Conservation (phyloP, 2,329 filamentous ascomycete species). For the Cadophora sp. region DNA sequence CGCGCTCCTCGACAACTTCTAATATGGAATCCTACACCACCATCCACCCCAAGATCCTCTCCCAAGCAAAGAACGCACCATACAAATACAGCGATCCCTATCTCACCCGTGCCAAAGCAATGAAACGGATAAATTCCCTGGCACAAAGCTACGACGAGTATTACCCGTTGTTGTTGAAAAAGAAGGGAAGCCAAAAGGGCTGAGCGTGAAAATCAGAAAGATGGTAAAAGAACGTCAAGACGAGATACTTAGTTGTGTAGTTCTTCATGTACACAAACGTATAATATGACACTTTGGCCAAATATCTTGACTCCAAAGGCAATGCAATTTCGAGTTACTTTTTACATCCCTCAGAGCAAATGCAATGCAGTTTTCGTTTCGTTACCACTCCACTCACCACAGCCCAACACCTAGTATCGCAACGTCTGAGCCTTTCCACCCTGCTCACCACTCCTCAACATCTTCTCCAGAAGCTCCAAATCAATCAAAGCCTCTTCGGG, state of each 20-base stretch:
- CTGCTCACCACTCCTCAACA: constrained; percentile 28
- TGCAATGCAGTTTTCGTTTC: not conserved
- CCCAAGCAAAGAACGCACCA: not conserved
- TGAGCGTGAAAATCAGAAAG: no score
- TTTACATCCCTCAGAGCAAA: not conserved
- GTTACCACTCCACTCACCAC: not conserved
- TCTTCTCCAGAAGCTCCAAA: constrained; percentile 28
- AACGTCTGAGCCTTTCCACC: constrained; percentile 20
- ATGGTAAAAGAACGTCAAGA: no score
- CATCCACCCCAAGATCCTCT: not conserved
- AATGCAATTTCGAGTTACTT: not conserved
- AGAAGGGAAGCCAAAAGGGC: not conserved
- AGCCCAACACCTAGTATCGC: constrained; percentile 15
- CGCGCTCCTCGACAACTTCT: not conserved
- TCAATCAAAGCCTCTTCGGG: constrained; percentile 27
- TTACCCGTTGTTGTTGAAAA: not conserved
- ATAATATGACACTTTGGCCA: no score
- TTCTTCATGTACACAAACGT: not conserved
- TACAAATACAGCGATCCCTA: not conserved
- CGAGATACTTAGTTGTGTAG: not conserved
- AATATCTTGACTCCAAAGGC: not conserved
- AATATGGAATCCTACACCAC: not conserved
- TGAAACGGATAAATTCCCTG: not conserved
- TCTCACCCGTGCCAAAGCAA: not conserved
- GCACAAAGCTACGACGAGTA: not conserved